These are phyloP conservation scores for Escallonia herrerae DNA, from an alignment of 129 eudicot species.

Conservation along the genomic window DNA sequence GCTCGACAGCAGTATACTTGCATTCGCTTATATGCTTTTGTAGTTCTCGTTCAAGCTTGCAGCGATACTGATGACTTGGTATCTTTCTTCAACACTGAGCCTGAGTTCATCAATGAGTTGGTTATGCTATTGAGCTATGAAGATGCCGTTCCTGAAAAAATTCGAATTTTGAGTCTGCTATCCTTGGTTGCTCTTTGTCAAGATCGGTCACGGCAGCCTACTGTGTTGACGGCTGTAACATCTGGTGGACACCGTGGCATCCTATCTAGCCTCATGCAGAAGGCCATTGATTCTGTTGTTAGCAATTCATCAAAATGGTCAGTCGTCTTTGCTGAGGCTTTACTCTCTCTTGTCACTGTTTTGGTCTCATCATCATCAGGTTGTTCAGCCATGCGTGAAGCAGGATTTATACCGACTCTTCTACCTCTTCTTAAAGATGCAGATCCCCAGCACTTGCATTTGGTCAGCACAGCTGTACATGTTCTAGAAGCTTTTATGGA, in stretches of 20 bases:
- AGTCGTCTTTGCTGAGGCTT: constrained; percentile 81
- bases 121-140: constrained; percentile 81
- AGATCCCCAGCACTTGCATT: constrained; percentile 86
- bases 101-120: constrained; percentile 95
- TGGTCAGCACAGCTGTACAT: constrained; percentile 92
- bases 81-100: constrained; percentile 81
- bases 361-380: constrained; percentile 94
- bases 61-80: constrained; percentile 68
- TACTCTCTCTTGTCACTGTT: constrained; percentile 82
- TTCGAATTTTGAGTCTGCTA: constrained; percentile 61
- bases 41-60: constrained; percentile 89
- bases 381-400: constrained; percentile 99
- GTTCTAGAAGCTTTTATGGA: constrained; percentile 98
- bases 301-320: constrained; percentile 76
- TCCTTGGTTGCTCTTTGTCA: constrained; percentile 91
- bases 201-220: constrained; percentile 90
- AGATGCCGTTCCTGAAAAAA: constrained; percentile 86
- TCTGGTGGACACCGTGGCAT: constrained; percentile 99
- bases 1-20: constrained; percentile 81
- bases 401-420: constrained; percentile 98
- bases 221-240: constrained; percentile 88
- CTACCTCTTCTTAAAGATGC: constrained; percentile 86
- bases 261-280: constrained; percentile 97
- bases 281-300: constrained; percentile 76
- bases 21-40: constrained; percentile 83